A percentile compares a stretch with the other conserved stretches of the same genome.
Conservation (phyloP, 1,284 basidiomycete species). For the Vanrija sp. region DNA sequence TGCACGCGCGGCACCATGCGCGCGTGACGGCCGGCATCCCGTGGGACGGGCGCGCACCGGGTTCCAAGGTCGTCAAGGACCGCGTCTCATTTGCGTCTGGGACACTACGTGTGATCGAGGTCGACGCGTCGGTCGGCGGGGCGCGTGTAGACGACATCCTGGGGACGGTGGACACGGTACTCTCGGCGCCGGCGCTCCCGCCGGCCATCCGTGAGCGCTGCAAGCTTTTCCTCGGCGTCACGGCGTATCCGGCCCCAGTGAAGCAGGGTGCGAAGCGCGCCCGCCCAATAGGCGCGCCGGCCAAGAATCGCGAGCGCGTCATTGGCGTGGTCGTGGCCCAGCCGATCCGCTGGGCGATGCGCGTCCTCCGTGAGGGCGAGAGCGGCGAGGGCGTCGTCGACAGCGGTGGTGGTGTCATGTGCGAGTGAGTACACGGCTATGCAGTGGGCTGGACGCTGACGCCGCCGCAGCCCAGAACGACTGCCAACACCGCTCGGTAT, state of each 20-base stretch:
- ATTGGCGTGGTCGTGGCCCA: slow-evolving; percentile 48
- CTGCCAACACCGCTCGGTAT: slow-evolving; percentile 49
- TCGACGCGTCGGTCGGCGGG: slow-evolving; percentile 33
- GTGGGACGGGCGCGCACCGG: slow-evolving; percentile 32
- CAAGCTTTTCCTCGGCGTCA: slow-evolving; percentile 48
- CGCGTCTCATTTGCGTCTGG: neutral
- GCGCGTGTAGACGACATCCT: slow-evolving; percentile 45
- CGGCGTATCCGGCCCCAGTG: slow-evolving; percentile 30
- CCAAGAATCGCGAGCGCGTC: slow-evolving; percentile 32
- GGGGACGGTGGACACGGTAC: slow-evolving; percentile 46
- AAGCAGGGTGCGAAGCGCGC: neutral
- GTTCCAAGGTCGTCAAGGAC: neutral
- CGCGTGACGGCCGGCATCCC: slow-evolving; percentile 45
- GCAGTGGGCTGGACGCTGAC: neutral
- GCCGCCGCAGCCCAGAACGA: slow-evolving; percentile 33
- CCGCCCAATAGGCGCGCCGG: neutral
- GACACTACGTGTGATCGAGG: slow-evolving; percentile 24
- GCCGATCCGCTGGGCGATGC: slow-evolving; percentile 48
- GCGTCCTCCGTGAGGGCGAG: slow-evolving; percentile 30
- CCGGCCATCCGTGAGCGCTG: slow-evolving; percentile 37
- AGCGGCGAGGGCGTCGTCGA: slow-evolving; percentile 28
- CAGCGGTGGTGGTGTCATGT: slow-evolving; percentile 46
- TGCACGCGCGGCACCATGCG: slow-evolving; percentile 48
- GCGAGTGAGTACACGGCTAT: slow-evolving; percentile 44
- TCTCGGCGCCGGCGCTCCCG: slow-evolving; percentile 46